Base-by-base conservation (phyloP, 192 early-diverging fungal genomes). In the Coemansia sp. region DNA sequence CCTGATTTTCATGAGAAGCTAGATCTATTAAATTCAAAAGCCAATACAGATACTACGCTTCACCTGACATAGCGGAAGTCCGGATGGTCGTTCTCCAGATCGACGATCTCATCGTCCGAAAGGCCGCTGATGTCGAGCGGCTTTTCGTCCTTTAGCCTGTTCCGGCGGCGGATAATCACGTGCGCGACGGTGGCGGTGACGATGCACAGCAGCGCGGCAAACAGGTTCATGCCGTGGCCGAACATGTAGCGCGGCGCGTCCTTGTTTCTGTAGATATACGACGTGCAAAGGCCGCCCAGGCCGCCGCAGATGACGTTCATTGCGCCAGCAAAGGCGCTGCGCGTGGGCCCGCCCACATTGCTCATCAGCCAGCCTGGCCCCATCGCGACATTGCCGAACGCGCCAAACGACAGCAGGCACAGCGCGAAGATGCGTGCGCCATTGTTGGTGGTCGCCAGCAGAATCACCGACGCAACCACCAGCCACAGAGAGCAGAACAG, bases 211-310 rank as follows among this genome's bases (percentile, higher is more conserved):
- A 74, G 66, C 1, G 69, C 72, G 9, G 77, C 77, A 65, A 78
- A 78, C 53, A 79, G 52, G n/a, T 79, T 79, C 66, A 79, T 74
- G 7, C 77, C 69, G 42, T 79, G 77, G 36, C 77, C 77, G 61
- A 74, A 66, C 53, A 74, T 49, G 54, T 79, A 79, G 42, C 46
- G 58, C 5, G 77, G 77, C n/a, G 67, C 65, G 33, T 79, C 77
- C 72, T 71, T 61, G 65, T 79, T 73, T 22, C 71, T 67, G 62
- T 79, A 79, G 11, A 73, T 74, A 36, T 70, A 79, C 52, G 77
- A 79, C 0, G 72, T 74, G 66, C 71, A 73, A 13, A 79, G 72
- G 3, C 68, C 77, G 36, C 71, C 71, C 14, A 79, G 59, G 13
- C 77, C 72, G 23, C 77, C 77, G 20, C 58, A 64, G 38, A 70